Conservation (phyloP, 1,139 yeast genomes). For the Hanseniaspora gamundiae region DNA sequence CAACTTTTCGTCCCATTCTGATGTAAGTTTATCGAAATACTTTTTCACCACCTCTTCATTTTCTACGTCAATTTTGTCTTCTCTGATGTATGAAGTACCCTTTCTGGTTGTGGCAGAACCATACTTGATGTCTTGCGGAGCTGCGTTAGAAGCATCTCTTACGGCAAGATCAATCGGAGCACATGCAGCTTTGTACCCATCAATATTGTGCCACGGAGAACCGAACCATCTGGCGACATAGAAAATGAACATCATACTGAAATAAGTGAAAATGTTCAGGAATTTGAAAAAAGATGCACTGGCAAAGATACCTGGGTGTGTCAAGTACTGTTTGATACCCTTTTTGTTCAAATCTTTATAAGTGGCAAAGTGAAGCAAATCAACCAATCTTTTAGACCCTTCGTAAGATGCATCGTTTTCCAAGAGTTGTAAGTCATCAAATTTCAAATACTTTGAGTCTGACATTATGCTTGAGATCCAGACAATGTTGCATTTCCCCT, state of each 20-base stretch:
- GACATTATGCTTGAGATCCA: constrained; percentile 86
- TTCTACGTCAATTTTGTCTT: constrained; percentile 43
- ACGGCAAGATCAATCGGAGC: constrained; percentile 59
- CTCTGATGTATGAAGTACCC: constrained; percentile 54
- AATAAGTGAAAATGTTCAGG: constrained; percentile 64
- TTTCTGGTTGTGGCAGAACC: constrained; percentile 59
- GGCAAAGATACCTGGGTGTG: constrained; percentile 91
- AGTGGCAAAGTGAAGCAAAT: constrained; percentile 66
- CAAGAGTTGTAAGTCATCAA: constrained; percentile 63
- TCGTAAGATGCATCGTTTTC: constrained; percentile 64
- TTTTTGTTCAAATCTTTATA: constrained; percentile 36
- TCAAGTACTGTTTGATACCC: constrained; percentile 59
- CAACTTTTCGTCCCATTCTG: constrained; percentile 58
- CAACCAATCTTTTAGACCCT: constrained; percentile 83
- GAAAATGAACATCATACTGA: constrained; percentile 76
- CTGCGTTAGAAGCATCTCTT: constrained; percentile 31
- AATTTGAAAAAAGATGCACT: constrained; percentile 70
- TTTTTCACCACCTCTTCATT: constrained; percentile 40
- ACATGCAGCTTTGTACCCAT: constrained; percentile 82
- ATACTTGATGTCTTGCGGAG: constrained; percentile 46
- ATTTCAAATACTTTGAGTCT: constrained; percentile 53
- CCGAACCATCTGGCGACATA: constrained; percentile 77
- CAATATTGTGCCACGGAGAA: constrained; percentile 76
- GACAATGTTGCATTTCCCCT: constrained; percentile 49
- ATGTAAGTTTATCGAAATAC: constrained; percentile 43